These are phyloP conservation scores for Sisymbrium altissimum DNA, from an alignment of 345 rosid species.

Conservation along the genomic window DNA sequence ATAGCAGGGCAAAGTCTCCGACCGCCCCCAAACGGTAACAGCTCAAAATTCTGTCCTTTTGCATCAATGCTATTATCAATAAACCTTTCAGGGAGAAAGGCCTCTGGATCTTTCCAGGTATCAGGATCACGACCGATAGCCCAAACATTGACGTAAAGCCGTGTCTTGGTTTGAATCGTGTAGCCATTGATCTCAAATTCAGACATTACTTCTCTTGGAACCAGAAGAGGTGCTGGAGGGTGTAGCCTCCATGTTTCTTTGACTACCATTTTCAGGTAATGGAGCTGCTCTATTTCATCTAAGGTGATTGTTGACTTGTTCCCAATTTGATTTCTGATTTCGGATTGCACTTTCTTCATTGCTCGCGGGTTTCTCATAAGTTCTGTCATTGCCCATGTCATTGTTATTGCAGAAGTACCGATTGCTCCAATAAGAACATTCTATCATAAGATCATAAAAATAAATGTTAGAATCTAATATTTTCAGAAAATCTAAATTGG, in stretches of 20 bases:
- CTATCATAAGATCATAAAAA: constrained; percentile 14
- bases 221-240: constrained; percentile 37
- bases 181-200: constrained; percentile 35
- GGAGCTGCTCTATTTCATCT: constrained; percentile 23
- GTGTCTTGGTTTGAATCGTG: constrained; percentile 30
- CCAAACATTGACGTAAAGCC: constrained; percentile 23
- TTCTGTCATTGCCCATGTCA: constrained; percentile 45
- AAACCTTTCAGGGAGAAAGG: no score
- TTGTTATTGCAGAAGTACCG: constrained; percentile 16
- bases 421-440: constrained; percentile 18
- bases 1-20: no score
- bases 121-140: no score
- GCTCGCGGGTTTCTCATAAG: constrained; percentile 28
- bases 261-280: constrained; percentile 40
- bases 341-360: constrained; percentile 42
- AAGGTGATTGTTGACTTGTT: constrained; percentile 26
- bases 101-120: no score
- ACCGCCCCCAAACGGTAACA: no score
- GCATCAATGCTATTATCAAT: no score
- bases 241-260: constrained; percentile 54
- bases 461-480: background rate
- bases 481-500: no score
- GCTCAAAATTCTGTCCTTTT: no score
- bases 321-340: constrained; percentile 30
- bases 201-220: constrained; percentile 46